Base-by-base conservation (phyloP, 441 rosid species). In the Sinapis alba region DNA sequence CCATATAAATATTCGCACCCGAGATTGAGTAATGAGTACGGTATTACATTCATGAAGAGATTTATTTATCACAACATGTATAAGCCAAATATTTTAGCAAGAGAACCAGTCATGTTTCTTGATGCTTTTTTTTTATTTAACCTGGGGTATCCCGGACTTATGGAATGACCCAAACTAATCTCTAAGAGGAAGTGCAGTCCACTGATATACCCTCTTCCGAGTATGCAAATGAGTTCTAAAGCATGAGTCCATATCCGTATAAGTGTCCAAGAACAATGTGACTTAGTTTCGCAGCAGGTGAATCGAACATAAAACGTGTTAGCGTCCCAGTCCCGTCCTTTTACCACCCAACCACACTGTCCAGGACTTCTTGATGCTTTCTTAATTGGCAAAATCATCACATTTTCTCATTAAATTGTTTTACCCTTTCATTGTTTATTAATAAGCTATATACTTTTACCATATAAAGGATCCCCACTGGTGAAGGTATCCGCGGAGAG, bases 401-500 rank as follows among this genome's bases (percentile, higher is more conserved):
- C 34, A 62, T 62, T 4, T 3, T 21, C 7, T 59, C 45, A 57
- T 57, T 57, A 57, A 53, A 23, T 57, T 6, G 32, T 41, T 28
- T 45, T 19, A 4, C 27, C 47, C 28, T 70, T 16, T 70, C 66
- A 19, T 36, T 34, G 1, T 58, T 56, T 38, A 69, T 16, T 41
- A 13, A 65, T 57, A 23, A 57, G 32, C 20, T 65, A 1, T 47
- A 18, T 7, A 32, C 34, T 56, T 56, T 34, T 12, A 53, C 15
- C 38, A 28, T 16, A 32, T 74, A 63, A 70, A 88, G 97, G 92
- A 21, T 94, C 97, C 71, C 73, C 89, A 9, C 64, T 92, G 20
- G 97, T 89, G 19, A 87, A 87, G 74, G 61, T 72, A 24, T 92
- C 97, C 2, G 85, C 85, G 19, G 97, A 94, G 87, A 87, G 60